Conservation (phyloP, 2,329 filamentous ascomycete genomes). For the Zymoseptoria passerinii region DNA sequence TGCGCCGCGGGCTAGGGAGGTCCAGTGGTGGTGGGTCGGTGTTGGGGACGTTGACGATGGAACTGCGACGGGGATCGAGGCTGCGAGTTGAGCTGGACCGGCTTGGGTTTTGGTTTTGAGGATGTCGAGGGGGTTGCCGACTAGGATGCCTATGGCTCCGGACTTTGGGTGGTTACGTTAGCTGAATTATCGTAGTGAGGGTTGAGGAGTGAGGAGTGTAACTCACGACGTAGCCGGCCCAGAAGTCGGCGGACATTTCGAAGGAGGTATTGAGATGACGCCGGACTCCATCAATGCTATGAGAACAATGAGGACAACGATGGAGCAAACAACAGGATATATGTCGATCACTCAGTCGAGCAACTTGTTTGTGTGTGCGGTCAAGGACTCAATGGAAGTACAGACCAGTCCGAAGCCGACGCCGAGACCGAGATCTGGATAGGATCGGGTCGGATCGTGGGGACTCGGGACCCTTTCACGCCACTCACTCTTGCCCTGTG, state of each 20-base stretch:
- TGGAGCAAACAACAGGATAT: neutral
- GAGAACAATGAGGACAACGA: neutral
- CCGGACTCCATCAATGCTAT: neutral
- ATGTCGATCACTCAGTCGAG: neutral
- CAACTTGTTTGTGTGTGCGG: neutral
- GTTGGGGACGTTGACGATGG: neutral
- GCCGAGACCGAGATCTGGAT: neutral
- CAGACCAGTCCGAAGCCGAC: neutral
- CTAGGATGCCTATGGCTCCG: conserved; percentile 75
- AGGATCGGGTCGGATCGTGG: neutral
- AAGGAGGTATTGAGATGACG: neutral
- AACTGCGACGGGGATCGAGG: conserved; percentile 6
- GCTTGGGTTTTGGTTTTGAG: conserved; percentile 77
- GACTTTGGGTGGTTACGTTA: conserved; percentile 35
- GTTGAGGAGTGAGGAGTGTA: neutral
- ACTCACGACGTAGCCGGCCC: conserved; percentile 67
- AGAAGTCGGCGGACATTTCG: conserved; percentile 79
- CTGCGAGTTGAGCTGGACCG: conserved; percentile 27
- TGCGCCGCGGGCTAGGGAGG: conserved; percentile 47
- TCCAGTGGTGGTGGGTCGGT: conserved; percentile 13
- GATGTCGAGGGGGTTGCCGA: conserved; percentile 68
- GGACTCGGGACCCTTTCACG: neutral
- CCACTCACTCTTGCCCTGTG: neutral
- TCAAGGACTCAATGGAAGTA: no score
- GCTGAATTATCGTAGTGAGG: neutral